Evolutionary conservation across 106 monocot genomes (phyloP).

Genomic region (Phalaenopsis aphrodite): DNA sequence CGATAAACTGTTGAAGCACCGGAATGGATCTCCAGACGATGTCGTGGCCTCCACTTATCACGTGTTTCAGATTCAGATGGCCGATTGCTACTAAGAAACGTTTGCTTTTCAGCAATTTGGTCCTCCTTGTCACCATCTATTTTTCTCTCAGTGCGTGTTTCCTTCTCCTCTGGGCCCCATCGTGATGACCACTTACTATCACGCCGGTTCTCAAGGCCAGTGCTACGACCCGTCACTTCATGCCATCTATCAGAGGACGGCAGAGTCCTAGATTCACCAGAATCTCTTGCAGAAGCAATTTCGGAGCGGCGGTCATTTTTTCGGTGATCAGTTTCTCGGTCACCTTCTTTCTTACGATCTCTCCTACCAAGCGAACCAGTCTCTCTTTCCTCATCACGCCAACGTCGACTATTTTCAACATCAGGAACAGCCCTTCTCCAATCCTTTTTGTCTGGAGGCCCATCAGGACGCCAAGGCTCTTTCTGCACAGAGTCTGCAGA

Average conservation of each 20-base stretch:
- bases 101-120: slow-evolving; percentile 47
- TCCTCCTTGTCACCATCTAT: slow-evolving; percentile 65
- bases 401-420: slow-evolving; percentile 57
- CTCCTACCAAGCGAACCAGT: slow-evolving; percentile 80
- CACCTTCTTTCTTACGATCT: slow-evolving; percentile 88
- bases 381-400: slow-evolving; percentile 99
- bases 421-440: slow-evolving; percentile 64
- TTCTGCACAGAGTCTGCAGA: slow-evolving; percentile 42
- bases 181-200: slow-evolving; percentile 96
- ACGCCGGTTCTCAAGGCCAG: slow-evolving; percentile 48
- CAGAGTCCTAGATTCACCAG: slow-evolving; percentile 38
- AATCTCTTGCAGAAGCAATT: slow-evolving; percentile 37
- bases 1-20: slow-evolving; percentile 42
- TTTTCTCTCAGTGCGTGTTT: slow-evolving; percentile 58
- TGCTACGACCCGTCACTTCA: slow-evolving; percentile 47
- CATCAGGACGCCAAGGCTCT: slow-evolving; percentile 63
- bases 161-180: slow-evolving; percentile 96
- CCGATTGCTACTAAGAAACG: slow-evolving; percentile 35
- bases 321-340: slow-evolving; percentile 59
- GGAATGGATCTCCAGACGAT: slow-evolving; percentile 68
- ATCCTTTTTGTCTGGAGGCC: slow-evolving; percentile 70
- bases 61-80: slow-evolving; percentile 65
- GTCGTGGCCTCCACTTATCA: slow-evolving; percentile 99
- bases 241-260: slow-evolving; percentile 53
- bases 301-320: slow-evolving; percentile 72